These are phyloP conservation scores for Mycena pura DNA, from an alignment of 768 basidiomycete genomes.

Conservation along the genomic window DNA sequence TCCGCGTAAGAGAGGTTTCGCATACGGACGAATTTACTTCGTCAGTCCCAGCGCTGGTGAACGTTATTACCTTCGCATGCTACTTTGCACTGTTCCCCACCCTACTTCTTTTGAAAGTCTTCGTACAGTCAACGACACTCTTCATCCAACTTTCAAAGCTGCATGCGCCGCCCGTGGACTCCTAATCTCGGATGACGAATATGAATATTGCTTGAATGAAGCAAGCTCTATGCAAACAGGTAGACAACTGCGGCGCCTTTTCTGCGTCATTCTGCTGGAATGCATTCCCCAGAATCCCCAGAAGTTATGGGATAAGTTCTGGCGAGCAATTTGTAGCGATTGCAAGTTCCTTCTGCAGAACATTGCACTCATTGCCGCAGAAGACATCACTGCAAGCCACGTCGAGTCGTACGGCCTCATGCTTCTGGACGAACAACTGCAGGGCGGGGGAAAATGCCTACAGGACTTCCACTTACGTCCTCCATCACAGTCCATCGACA, in stretches of 20 bases:
- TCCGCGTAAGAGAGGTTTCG: too few relatives aligned
- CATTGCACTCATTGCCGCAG: not conserved
- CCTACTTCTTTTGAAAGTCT: too few relatives aligned
- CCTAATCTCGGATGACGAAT: too few relatives aligned
- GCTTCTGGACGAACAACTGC: not conserved
- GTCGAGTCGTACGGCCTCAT: conserved; percentile 4
- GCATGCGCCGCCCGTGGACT: too few relatives aligned
- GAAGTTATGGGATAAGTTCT: conserved; percentile 1
- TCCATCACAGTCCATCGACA: not conserved
- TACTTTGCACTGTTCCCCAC: too few relatives aligned
- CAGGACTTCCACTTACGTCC: conserved; percentile 28
- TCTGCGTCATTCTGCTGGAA: conserved; percentile 34
- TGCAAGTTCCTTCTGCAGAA: not conserved
- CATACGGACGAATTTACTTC: too few relatives aligned
- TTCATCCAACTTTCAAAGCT: too few relatives aligned
- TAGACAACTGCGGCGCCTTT: conserved; percentile 36
- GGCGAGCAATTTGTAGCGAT: not conserved
- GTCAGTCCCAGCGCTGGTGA: too few relatives aligned
- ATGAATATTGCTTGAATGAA: too few relatives aligned
- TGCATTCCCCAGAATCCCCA: not conserved
- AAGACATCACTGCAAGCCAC: not conserved
- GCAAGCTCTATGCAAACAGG: conserved; percentile 43
- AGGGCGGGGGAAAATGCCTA: not conserved
- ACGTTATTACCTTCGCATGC: too few relatives aligned
- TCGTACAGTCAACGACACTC: too few relatives aligned